These are phyloP conservation scores for Tubosaeta sp. DNA, from an alignment of 768 basidiomycete genomes.

Conservation along the genomic window DNA sequence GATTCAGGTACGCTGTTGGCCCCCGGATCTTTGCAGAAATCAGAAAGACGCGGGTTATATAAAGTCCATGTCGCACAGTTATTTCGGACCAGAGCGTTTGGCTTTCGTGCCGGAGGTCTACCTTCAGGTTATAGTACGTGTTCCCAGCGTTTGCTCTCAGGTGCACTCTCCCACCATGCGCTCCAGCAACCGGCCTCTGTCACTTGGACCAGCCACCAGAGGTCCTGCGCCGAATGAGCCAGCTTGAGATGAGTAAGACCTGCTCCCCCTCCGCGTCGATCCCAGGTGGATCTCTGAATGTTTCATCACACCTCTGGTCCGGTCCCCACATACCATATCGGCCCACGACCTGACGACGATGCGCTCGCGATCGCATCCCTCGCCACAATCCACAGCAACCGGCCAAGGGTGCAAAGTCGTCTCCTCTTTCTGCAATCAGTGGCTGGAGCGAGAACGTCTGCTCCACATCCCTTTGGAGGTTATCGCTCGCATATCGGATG, in stretches of 20 bases:
- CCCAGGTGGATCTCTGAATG: not conserved
- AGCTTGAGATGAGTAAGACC: not conserved
- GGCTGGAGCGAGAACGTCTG: not conserved
- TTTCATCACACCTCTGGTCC: not conserved
- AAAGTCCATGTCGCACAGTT: not conserved
- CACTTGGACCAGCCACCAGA: not conserved
- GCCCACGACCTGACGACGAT: no score
- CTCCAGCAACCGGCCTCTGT: not conserved
- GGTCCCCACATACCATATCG: no score
- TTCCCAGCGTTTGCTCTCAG: not conserved
- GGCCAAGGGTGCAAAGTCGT: not conserved
- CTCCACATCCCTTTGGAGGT: conserved; percentile 3
- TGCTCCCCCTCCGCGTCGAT: not conserved
- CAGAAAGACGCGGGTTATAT: not conserved
- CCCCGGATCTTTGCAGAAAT: conserved; percentile 14
- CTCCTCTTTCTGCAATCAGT: not conserved
- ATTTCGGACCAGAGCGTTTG: not conserved
- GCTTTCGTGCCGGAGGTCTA: not conserved
- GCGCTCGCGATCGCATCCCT: not conserved
- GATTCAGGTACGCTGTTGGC: conserved; percentile 1
- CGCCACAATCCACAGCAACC: not conserved
- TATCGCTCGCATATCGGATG: conserved; percentile 7
- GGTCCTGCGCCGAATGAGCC: not conserved
- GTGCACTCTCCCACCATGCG: not conserved
- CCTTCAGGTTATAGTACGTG: not conserved